Evolutionary conservation across 2,329 filamentous ascomycete genomes (phyloP).

Genomic region (Cylindrodendrum hubeiense): DNA sequence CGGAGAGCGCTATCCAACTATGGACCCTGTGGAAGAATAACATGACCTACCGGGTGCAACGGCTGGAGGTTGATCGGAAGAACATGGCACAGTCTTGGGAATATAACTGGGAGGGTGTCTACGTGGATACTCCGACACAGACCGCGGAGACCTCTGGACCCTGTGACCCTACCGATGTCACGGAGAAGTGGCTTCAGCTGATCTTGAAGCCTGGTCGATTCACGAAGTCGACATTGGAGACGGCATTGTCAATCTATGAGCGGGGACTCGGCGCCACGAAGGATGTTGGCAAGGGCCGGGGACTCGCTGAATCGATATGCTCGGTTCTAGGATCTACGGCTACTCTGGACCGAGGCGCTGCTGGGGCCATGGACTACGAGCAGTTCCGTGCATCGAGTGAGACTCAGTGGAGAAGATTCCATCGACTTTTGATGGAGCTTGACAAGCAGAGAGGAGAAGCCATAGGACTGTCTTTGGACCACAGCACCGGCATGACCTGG

Average conservation of each 20-base stretch:
- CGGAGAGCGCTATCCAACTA: slow-evolving; percentile 68
- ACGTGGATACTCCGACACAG: slow-evolving; percentile 68
- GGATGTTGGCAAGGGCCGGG: slow-evolving; percentile 60
- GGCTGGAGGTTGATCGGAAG: slow-evolving; percentile 78
- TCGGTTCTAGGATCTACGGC: slow-evolving; percentile 78
- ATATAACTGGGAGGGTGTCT: slow-evolving; percentile 77
- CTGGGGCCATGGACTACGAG: slow-evolving; percentile 79
- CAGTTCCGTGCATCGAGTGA: slow-evolving; percentile 81
- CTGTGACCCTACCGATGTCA: slow-evolving; percentile 76
- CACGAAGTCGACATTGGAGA: slow-evolving; percentile 82
- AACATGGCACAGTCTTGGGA: slow-evolving; percentile 73
- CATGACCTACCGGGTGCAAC: slow-evolving; percentile 80
- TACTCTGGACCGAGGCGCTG: slow-evolving; percentile 70
- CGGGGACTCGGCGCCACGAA: slow-evolving; percentile 62
- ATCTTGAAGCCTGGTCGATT: slow-evolving; percentile 89
- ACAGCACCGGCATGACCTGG: slow-evolving; percentile 80
- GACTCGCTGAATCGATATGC: slow-evolving; percentile 82
- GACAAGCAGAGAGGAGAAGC: slow-evolving; percentile 89
- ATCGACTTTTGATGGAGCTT: slow-evolving; percentile 85
- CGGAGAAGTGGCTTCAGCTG: slow-evolving; percentile 88
- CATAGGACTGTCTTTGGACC: slow-evolving; percentile 81
- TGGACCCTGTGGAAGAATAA: slow-evolving; percentile 92
- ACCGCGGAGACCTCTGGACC: slow-evolving; percentile 69
- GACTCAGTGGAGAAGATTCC: slow-evolving; percentile 90
- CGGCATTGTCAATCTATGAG: slow-evolving; percentile 85